A percentile compares a stretch with the other conserved stretches of the same genome.
Conservation (phyloP, 2,329 filamentous ascomycete species). For the Claviceps paspali region DNA sequence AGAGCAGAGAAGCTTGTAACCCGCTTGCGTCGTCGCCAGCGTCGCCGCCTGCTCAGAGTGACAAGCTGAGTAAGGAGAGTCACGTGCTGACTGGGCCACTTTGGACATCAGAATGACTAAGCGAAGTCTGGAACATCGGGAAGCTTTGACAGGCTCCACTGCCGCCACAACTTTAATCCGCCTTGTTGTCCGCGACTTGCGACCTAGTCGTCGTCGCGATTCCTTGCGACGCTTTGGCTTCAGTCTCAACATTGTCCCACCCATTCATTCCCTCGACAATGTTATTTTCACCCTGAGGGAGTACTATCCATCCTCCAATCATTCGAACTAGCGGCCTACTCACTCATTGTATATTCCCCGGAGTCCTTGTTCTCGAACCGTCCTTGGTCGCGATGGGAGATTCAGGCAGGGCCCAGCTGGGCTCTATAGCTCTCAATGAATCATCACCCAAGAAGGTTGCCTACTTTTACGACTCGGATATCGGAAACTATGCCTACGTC, state of each 20-base stretch:
- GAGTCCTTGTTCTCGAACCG: not conserved
- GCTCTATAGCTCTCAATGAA: slow-evolving; percentile 31
- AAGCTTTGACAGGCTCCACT: no score
- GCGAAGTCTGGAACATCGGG: no score
- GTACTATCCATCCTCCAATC: not conserved
- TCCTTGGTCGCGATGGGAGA: slow-evolving; percentile 19
- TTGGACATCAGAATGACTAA: no score
- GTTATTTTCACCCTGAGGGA: not conserved
- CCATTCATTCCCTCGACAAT: not conserved
- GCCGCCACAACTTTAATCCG: slow-evolving; percentile 18
- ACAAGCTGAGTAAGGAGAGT: slow-evolving; percentile 9
- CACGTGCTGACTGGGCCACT: no score
- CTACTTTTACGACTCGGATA: slow-evolving; percentile 97
- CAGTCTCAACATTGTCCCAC: not conserved
- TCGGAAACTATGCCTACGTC: slow-evolving; percentile 95
- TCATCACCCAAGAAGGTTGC: slow-evolving; percentile 63
- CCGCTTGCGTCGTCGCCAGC: slow-evolving; percentile 7
- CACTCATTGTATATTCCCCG: not conserved
- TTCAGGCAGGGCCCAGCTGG: slow-evolving; percentile 18
- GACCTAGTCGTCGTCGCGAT: slow-evolving; percentile 1
- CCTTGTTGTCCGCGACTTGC: not conserved
- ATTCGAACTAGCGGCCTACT: not conserved
- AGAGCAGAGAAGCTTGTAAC: slow-evolving; percentile 1
- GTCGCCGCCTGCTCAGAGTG: slow-evolving; percentile 6
- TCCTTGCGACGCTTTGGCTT: not conserved